Conservation (phyloP, 768 basidiomycete genomes). For the Crassisporium funariophilum region DNA sequence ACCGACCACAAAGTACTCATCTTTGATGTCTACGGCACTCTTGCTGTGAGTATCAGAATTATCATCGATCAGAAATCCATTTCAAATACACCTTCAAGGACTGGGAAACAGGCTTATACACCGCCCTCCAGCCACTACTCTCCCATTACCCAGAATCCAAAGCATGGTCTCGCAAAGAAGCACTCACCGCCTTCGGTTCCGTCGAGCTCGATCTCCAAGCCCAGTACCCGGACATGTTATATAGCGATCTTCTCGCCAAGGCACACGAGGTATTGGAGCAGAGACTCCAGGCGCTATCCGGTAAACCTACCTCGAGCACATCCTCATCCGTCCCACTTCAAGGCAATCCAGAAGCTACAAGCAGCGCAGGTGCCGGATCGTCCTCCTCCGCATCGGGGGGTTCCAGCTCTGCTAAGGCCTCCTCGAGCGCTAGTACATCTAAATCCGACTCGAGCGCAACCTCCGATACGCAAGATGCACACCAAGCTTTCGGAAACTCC, state of each 20-base stretch:
- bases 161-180: conserved; percentile 52
- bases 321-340: conserved; percentile 17
- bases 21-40: conserved; percentile 80
- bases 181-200: conserved; percentile 49
- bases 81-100: too few species aligned
- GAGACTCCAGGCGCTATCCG: conserved; percentile 35
- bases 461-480: conserved; percentile 22
- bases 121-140: conserved; percentile 55
- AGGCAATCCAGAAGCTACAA: conserved; percentile 12
- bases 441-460: conserved; percentile 17
- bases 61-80: too few species aligned
- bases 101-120: conserved; percentile 73
- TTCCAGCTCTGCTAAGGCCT: conserved; percentile 4
- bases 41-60: conserved; percentile 44
- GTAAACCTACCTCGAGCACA: conserved; percentile 9
- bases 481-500: conserved; percentile 59
- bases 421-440: conserved; percentile 13
- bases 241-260: conserved; percentile 61
- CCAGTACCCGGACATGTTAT: conserved; percentile 59
- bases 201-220: conserved; percentile 61
- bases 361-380: conserved; percentile 10
- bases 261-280: conserved; percentile 40
- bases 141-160: conserved; percentile 39
- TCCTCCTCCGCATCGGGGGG: too few species aligned
- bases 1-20: conserved; percentile 56